A percentile compares a stretch with the other conserved stretches of the same genome.
Conservation (phyloP, 495 filamentous ascomycete genomes). For the Aspergillus hancockii region DNA sequence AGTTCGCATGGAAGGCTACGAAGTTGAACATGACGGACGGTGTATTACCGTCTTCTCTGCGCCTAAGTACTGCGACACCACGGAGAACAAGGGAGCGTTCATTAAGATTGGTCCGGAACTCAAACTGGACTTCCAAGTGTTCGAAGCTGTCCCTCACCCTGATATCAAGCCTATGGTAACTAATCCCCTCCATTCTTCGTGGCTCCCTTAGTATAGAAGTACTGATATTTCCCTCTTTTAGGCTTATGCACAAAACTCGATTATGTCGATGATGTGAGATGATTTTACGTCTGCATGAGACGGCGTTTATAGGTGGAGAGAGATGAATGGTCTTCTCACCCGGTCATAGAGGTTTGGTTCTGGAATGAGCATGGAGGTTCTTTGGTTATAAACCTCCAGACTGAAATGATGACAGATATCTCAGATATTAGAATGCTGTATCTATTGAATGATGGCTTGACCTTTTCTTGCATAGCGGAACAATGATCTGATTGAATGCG, state of each 20-base stretch:
- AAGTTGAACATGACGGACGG: constrained; percentile 93
- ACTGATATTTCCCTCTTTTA: constrained; percentile 23
- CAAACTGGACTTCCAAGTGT: constrained; percentile 87
- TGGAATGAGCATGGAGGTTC: constrained; percentile 8
- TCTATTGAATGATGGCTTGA: constrained; percentile 19
- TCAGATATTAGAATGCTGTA: constrained; percentile 19
- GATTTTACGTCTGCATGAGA: constrained; percentile 24
- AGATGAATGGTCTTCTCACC: constrained; percentile 5
- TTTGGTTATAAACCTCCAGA: constrained; percentile 2
- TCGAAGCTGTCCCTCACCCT: constrained; percentile 95
- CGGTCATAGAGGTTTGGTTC: neutral
- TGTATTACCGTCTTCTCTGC: constrained; percentile 99
- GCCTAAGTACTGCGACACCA: constrained; percentile 95
- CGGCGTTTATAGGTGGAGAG: constrained; percentile 16
- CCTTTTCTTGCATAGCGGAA: constrained; percentile 28
- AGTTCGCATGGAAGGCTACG: constrained; percentile 96
- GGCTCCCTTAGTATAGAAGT: constrained; percentile 27
- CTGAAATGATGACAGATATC: constrained; percentile 6
- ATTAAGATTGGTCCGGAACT: constrained; percentile 95
- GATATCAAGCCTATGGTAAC: constrained; percentile 91
- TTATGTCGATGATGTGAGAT: constrained; percentile 64
- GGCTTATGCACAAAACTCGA: constrained; percentile 80
- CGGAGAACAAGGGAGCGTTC: constrained; percentile 96
- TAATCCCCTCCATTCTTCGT: constrained; percentile 3
- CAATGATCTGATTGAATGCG: constrained; percentile 4